phyloP scores from a whole-genome alignment of 139 green algal species.

The Prasinococcaceae sp. region DNA sequence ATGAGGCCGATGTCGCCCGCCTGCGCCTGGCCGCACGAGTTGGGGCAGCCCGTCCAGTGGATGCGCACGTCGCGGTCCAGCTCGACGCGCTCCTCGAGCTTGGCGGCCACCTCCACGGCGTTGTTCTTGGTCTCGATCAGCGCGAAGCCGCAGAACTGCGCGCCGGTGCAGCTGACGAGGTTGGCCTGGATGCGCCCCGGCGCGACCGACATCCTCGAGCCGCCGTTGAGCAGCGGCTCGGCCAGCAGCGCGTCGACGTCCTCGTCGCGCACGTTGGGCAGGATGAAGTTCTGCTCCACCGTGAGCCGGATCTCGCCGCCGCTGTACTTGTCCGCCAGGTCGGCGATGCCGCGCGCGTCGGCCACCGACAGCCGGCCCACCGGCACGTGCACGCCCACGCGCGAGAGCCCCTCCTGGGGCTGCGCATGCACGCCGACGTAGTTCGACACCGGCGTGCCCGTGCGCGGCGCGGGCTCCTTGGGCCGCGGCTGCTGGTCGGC shows the following conservation, averaged over 20 bases:
- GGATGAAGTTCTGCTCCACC: conserved; percentile 89
- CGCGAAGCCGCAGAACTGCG: conserved; percentile 89
- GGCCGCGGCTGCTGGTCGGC: no score
- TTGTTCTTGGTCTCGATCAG: conserved; percentile 90
- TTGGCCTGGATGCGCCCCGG: conserved; percentile 12
- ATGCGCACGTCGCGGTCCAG: conserved; percentile 70
- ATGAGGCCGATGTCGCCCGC: conserved; percentile 91
- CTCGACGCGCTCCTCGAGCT: conserved; percentile 73
- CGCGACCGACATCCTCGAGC: conserved; percentile 41
- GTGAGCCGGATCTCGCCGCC: conserved; percentile 78
- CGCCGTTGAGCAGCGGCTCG: conserved; percentile 82
- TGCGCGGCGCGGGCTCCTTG: no score
- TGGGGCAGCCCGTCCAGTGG: conserved; percentile 96
- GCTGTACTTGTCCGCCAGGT: conserved; percentile 59
- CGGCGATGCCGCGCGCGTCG: conserved; percentile 65
- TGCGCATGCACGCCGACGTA: conserved; percentile 80
- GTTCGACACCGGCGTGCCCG: no score
- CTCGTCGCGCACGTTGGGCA: conserved; percentile 70
- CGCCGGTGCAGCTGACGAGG: conserved; percentile 77
- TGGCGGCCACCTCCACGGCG: conserved; percentile 49
- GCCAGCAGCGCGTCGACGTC: conserved; percentile 61
- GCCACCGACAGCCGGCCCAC: conserved; percentile 58
- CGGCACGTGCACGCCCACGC: conserved; percentile 62
- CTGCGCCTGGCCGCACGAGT: conserved; percentile 84
- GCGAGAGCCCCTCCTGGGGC: conserved; percentile 65